Percentiles rank a stretch among this genome's conserved stretches.
These are phyloP conservation scores for Eucalyptus decipiens DNA, from an alignment of 345 rosid genomes.

Conservation along the genomic window DNA sequence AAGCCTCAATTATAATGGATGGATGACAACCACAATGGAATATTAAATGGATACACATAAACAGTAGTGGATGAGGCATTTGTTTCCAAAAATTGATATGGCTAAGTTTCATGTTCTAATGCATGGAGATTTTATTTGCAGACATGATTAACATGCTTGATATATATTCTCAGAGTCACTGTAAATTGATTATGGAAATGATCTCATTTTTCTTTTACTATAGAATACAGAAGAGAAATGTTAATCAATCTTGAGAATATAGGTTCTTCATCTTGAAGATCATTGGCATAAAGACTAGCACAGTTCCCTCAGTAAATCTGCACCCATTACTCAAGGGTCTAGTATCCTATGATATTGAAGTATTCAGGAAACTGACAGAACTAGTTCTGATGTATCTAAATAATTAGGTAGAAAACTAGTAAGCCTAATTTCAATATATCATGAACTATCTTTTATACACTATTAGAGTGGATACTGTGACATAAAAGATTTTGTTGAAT, in stretches of 20 bases:
- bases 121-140: background rate
- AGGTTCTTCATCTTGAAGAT: background rate
- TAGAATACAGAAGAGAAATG: background rate
- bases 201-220: background rate
- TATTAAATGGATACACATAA: background rate
- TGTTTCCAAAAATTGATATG: background rate
- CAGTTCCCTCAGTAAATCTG: background rate
- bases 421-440: background rate
- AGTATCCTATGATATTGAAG: background rate
- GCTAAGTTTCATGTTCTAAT: background rate
- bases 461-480: background rate
- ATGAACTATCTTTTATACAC: background rate
- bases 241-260: background rate
- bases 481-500: background rate
- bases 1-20: background rate
- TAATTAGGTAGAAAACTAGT: background rate
- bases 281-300: background rate
- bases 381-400: background rate
- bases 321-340: background rate
- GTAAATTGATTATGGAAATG: background rate
- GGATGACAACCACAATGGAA: background rate
- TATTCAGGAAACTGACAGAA: background rate
- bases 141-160: background rate
- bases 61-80: background rate
- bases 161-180: background rate